These are phyloP conservation scores for Elsinoe perseae DNA, from an alignment of 2,329 filamentous ascomycete genomes.

Conservation along the genomic window DNA sequence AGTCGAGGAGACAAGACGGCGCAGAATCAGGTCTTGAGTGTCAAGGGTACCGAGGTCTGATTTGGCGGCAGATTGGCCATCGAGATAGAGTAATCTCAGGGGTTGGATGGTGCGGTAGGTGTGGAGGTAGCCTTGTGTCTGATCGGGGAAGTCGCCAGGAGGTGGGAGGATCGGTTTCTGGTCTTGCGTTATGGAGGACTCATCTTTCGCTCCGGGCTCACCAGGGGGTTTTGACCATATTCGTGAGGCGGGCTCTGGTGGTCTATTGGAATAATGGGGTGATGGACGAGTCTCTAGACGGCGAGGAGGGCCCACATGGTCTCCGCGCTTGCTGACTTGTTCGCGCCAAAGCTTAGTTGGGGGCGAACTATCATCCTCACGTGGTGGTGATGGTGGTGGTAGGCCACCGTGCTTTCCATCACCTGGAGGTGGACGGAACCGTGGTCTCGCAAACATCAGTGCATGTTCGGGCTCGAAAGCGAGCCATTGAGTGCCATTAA, in stretches of 20 bases:
- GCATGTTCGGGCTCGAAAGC: slow-evolving; percentile 73
- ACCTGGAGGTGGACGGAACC: slow-evolving; percentile 17
- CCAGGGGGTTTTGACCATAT: not conserved
- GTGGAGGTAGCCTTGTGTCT: slow-evolving; percentile 52
- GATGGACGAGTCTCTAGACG: too few species aligned
- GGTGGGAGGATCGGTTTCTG: not conserved
- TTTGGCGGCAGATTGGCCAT: slow-evolving; percentile 63
- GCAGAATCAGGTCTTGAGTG: slow-evolving; percentile 56
- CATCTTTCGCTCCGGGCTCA: too few species aligned
- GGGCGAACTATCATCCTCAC: not conserved
- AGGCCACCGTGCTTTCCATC: not conserved
- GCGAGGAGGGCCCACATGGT: too few species aligned
- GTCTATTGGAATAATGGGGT: too few species aligned
- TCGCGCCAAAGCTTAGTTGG: too few species aligned
- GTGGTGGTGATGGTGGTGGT: not conserved
- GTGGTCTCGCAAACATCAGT: slow-evolving; percentile 50
- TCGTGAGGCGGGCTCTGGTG: too few species aligned
- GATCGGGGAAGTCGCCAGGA: not conserved
- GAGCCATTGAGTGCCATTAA: slow-evolving; percentile 58
- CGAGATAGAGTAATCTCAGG: slow-evolving; percentile 58
- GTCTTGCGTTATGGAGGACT: not conserved
- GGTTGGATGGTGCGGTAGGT: slow-evolving; percentile 54
- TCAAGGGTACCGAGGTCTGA: slow-evolving; percentile 59
- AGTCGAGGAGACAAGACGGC: slow-evolving; percentile 21
- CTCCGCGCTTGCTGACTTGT: too few species aligned